phyloP scores from a whole-genome alignment of 1,139 yeast species.

The Saccharomyces hybrid region DNA sequence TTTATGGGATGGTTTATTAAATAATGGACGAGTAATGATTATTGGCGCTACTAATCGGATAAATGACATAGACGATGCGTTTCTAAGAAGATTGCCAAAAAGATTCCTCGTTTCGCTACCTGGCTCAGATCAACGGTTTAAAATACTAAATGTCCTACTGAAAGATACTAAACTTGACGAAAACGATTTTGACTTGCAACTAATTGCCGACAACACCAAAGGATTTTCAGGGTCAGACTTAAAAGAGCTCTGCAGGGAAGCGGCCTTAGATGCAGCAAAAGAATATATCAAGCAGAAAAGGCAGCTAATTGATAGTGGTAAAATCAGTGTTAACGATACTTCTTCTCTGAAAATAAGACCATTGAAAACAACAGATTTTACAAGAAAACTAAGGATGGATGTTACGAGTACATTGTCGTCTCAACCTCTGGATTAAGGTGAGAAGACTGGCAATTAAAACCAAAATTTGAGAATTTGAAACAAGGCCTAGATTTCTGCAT shows the following conservation, averaged over 20 bases:
- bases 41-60: slow-evolving; percentile 95
- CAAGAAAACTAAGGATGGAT: slow-evolving; percentile 1
- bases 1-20: slow-evolving; percentile 85
- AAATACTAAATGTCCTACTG: slow-evolving; percentile 61
- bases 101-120: slow-evolving; percentile 78
- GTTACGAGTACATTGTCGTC: not conserved
- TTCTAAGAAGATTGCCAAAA: slow-evolving; percentile 87
- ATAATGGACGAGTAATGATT: slow-evolving; percentile 72
- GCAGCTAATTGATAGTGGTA: slow-evolving; percentile 10
- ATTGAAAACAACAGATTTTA: slow-evolving; percentile 26
- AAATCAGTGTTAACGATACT: slow-evolving; percentile 4
- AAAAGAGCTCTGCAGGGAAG: slow-evolving; percentile 85
- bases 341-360: slow-evolving; percentile 23
- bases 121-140: slow-evolving; percentile 54
- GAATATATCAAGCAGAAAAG: slow-evolving; percentile 56
- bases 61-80: slow-evolving; percentile 85
- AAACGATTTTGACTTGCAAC: slow-evolving; percentile 50
- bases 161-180: slow-evolving; percentile 55
- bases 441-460: slow-evolving; percentile 47
- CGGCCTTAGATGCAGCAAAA: slow-evolving; percentile 82
- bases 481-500: slow-evolving; percentile 31
- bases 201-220: slow-evolving; percentile 54
- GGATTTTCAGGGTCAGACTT: slow-evolving; percentile 89
- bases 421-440: slow-evolving; percentile 32
- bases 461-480: slow-evolving; percentile 54